Conservation (phyloP, 257 asterid species). For the Lavandula angustifolia region DNA sequence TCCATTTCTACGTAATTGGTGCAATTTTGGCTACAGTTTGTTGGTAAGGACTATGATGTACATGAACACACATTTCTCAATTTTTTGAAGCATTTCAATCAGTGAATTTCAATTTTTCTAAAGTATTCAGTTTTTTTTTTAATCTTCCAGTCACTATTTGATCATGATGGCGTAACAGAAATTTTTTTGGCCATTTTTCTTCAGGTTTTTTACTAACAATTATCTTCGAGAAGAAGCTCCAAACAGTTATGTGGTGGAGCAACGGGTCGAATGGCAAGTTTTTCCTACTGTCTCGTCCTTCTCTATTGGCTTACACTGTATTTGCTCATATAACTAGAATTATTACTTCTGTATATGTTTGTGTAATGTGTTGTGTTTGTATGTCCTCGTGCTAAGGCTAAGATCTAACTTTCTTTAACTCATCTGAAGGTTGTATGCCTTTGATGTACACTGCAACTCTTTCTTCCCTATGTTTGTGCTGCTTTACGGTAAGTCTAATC, state of each 20-base stretch:
- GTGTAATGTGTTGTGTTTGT: not conserved
- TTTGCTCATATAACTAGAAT: too few relatives aligned
- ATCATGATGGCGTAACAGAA: not conserved
- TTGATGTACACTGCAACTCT: slow-evolving; percentile 99
- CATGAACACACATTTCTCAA: not conserved
- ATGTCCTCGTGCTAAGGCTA: slow-evolving; percentile 28
- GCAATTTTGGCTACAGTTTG: slow-evolving; percentile 79
- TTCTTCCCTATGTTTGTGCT: slow-evolving; percentile 92
- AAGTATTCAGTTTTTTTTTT: too few relatives aligned
- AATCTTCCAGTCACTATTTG: too few relatives aligned
- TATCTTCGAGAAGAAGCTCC: slow-evolving; percentile 97
- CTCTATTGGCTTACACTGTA: too few relatives aligned
- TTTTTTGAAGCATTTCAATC: not conserved
- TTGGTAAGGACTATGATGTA: slow-evolving; percentile 55
- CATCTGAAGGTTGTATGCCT: slow-evolving; percentile 95
- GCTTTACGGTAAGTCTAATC: slow-evolving; percentile 69
- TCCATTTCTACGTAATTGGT: slow-evolving; percentile 73
- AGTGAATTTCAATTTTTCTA: not conserved
- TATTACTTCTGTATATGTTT: not conserved
- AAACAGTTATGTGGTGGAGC: slow-evolving; percentile 96
- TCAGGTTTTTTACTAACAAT: slow-evolving; percentile 92
- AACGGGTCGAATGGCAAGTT: slow-evolving; percentile 91
- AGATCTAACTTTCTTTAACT: slow-evolving; percentile 21
- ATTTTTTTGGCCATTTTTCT: slow-evolving; percentile 19
- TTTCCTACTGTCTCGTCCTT: not conserved